Base-by-base conservation (phyloP, 2,329 filamentous ascomycete species). In the Hyphodiscus sp. region DNA sequence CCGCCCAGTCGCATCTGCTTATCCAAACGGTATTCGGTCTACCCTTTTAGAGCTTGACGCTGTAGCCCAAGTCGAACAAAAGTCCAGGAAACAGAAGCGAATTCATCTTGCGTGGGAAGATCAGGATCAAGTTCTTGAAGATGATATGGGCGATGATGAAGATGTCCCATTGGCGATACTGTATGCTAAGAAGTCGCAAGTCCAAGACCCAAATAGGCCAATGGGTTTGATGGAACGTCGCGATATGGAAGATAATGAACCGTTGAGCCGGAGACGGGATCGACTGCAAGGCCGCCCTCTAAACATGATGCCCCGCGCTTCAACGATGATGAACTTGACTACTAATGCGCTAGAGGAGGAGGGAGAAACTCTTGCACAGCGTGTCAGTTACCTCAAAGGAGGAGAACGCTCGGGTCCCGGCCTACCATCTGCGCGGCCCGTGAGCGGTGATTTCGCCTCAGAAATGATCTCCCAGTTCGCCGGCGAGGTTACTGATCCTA, bases 81-180 rank as follows among this genome's bases (percentile, higher is more conserved):
- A 85, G 59, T 79, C 86, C 26, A 82, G 92, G 41, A 80, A 86
- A 63, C 79, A 80, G 53, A 88, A 87, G 65, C 87, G 85, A 54
- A 83, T 96, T 33, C 89, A 89, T 54, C 77, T 99, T 33, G 94
- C 92, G 1, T 99, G 94, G 94, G 91, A 97, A 70, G 86, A 87
- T 49, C 78, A 79, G 18, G 73, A 75, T 8, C 74, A 79, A 51
- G 63, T 67, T 1, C 68, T 65, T 19, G 69, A 71, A 15, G 73
- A 74, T 20, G 70, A 71, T 2, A 76, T 76, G 0, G 82, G 83
- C 13, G 75, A 79, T 48, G 90, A 96, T 59, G 89, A 92, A 51
- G 92, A 97, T 63, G 85, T 96, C 1, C 94, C 94, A 0, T 76
- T 99, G 4, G 94, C 87, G 11, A 76, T 97, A 60, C 77, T 99